Evolutionary conservation across 2,329 filamentous ascomycete species (phyloP).

Genomic region (Thielaviopsis populi): DNA sequence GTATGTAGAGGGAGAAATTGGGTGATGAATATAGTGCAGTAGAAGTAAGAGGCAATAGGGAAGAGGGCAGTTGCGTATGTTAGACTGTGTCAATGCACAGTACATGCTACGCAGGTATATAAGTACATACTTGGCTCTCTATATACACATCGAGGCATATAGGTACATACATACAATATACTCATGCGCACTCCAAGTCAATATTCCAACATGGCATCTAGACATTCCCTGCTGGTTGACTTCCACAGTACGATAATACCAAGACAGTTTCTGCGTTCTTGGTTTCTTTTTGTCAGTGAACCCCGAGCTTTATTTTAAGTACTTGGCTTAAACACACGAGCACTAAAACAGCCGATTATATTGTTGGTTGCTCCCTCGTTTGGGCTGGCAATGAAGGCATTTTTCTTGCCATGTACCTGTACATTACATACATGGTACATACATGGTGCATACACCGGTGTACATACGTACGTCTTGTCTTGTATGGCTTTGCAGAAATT

Average conservation of each 20-base stretch:
- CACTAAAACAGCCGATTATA: neutral
- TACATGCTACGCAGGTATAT: too few species aligned
- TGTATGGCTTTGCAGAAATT: neutral
- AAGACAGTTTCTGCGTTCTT: neutral
- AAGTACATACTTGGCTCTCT: neutral
- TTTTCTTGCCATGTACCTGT: neutral
- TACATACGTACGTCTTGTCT: too few species aligned
- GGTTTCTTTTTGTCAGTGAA: neutral
- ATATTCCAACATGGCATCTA: neutral
- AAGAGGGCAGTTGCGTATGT: too few species aligned
- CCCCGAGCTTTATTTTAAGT: neutral
- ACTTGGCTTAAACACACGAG: neutral
- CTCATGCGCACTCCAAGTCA: neutral
- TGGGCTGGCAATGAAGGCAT: too few species aligned
- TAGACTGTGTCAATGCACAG: too few species aligned
- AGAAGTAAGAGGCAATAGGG: too few species aligned
- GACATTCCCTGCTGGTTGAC: neutral
- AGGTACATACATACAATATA: neutral
- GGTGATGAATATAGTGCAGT: neutral
- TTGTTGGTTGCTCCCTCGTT: neutral
- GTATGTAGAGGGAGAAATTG: neutral
- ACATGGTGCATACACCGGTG: neutral
- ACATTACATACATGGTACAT: neutral
- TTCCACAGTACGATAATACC: neutral
- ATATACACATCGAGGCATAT: neutral